Evolutionary conservation across 768 basidiomycete species (phyloP).

Genomic region (Lanmaoa rubissima): DNA sequence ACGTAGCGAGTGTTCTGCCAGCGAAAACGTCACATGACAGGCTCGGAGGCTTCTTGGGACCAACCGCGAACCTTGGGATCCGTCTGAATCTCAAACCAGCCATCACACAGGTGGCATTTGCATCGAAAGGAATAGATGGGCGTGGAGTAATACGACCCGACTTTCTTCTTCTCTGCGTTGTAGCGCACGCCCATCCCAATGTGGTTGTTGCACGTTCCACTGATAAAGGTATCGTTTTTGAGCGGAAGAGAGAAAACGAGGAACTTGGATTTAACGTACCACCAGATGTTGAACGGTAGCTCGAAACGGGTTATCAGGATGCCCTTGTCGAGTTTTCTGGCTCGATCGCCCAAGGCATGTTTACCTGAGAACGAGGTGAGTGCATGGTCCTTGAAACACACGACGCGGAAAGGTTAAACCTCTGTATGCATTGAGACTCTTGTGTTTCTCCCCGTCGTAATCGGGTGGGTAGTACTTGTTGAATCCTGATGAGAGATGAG

Average conservation of each 20-base stretch:
- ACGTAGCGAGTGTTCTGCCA: constrained; percentile 91
- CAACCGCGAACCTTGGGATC: constrained; percentile 77
- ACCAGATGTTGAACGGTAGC: constrained; percentile 95
- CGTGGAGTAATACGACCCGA: constrained; percentile 92
- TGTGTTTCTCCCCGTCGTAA: constrained; percentile 67
- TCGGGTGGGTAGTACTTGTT: constrained; percentile 82
- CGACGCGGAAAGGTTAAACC: constrained; percentile 37
- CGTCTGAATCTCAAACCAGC: constrained; percentile 98
- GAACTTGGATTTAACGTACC: constrained; percentile 47
- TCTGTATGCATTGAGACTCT: constrained; percentile 70
- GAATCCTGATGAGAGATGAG: constrained; percentile 46
- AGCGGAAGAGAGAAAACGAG: background rate
- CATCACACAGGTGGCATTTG: constrained; percentile 94
- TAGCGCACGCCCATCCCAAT: constrained; percentile 99
- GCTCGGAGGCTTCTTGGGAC: background rate
- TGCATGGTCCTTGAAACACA: no score
- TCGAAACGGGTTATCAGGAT: constrained; percentile 96
- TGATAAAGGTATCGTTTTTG: constrained; percentile 30
- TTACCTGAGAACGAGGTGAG: constrained; percentile 55
- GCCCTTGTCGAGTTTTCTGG: constrained; percentile 93
- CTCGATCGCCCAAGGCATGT: constrained; percentile 90
- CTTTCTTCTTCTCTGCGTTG: constrained; percentile 98
- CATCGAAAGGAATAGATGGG: constrained; percentile 95
- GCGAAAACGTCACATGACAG: background rate
- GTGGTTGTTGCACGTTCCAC: constrained; percentile 92